Evolutionary conservation across 768 basidiomycete species (phyloP).

Genomic region (Pisolithus orientalis): DNA sequence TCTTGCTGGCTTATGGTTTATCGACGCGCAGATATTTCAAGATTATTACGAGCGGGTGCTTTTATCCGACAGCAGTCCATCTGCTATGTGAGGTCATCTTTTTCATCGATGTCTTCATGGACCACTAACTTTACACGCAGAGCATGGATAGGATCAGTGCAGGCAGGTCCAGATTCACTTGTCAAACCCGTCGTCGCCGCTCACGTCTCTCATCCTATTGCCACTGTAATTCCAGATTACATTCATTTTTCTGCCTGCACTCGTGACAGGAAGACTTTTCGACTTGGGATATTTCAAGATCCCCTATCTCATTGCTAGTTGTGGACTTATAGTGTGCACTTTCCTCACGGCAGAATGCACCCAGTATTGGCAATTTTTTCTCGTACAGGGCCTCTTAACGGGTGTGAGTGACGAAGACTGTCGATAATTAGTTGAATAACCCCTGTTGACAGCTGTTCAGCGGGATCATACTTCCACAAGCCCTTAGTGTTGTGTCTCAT

Average conservation of each 20-base stretch:
- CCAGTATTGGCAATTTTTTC: conserved; percentile 70
- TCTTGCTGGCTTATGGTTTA: no score
- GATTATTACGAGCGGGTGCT: conserved; percentile 58
- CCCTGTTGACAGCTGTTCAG: conserved; percentile 25
- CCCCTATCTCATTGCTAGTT: conserved; percentile 43
- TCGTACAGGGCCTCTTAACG: conserved; percentile 56
- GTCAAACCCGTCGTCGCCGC: background rate
- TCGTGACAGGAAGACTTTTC: conserved; percentile 63
- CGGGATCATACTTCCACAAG: conserved; percentile 59
- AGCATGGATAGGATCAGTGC: conserved; percentile 77
- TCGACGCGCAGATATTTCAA: conserved; percentile 54
- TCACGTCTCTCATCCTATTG: background rate
- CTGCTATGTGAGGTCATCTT: conserved; percentile 46
- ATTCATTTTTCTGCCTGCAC: conserved; percentile 54
- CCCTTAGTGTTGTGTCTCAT: conserved; percentile 55
- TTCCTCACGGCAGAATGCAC: conserved; percentile 69
- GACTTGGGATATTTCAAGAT: conserved; percentile 63
- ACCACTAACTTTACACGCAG: conserved; percentile 27
- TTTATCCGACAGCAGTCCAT: conserved; percentile 45
- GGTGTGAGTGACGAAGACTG: conserved; percentile 48
- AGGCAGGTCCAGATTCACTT: conserved; percentile 31
- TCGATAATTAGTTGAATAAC: background rate
- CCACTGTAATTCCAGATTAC: conserved; percentile 42
- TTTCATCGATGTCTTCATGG: background rate
- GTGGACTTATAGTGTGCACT: conserved; percentile 45